Evolutionary conservation across 192 early-diverging fungal genomes (phyloP).

Genomic region (Gamsiella multidivaricata): DNA sequence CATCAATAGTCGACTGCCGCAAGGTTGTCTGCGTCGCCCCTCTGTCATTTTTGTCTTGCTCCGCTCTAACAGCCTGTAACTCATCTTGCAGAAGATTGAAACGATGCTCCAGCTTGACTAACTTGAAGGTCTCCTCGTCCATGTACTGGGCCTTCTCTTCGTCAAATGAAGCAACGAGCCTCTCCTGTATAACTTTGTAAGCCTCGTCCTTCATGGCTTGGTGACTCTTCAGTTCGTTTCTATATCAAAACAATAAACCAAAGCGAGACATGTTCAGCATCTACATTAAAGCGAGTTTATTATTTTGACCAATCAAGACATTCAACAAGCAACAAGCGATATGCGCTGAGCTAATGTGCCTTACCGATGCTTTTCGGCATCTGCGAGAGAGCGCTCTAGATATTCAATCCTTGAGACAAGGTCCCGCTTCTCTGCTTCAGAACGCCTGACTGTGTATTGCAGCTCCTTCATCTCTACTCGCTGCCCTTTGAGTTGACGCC

Average conservation of each 20-base stretch:
- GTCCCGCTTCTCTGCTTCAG: conserved; percentile 32
- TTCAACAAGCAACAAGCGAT: neutral
- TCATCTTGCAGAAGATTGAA: conserved; percentile 19
- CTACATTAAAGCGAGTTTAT: neutral
- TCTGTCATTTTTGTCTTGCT: neutral
- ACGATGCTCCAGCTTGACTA: conserved; percentile 31
- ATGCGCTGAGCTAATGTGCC: neutral
- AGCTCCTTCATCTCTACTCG: conserved; percentile 33
- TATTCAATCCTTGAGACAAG: conserved; percentile 14
- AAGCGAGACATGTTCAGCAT: neutral
- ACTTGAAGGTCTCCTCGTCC: conserved; percentile 37
- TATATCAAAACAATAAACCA: conserved; percentile 6
- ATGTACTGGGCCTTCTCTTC: conserved; percentile 42
- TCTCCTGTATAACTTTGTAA: conserved; percentile 34
- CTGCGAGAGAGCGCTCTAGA: conserved; percentile 25
- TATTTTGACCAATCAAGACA: neutral
- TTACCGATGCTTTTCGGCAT: conserved; percentile 48
- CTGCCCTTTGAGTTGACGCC: conserved; percentile 44
- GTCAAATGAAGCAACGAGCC: conserved; percentile 24
- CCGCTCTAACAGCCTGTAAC: neutral
- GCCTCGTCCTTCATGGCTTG: conserved; percentile 48
- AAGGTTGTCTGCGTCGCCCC: neutral
- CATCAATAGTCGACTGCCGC: too few species aligned
- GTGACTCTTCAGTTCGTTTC: conserved; percentile 38
- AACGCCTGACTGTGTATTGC: conserved; percentile 28